Conservation (phyloP, 2,329 filamentous ascomycete species). For the Curvularia sp. region DNA sequence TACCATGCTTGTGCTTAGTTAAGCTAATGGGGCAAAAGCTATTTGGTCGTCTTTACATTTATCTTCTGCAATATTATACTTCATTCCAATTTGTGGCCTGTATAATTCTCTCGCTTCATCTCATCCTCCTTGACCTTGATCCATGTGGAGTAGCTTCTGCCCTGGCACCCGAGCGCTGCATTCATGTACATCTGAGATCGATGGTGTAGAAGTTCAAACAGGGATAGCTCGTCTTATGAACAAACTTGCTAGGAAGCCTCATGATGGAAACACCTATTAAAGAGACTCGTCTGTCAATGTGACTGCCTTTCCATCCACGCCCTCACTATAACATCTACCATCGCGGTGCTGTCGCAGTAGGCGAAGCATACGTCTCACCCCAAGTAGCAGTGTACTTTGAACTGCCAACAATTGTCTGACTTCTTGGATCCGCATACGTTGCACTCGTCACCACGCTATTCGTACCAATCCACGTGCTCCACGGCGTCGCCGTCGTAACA, state of each 20-base stretch:
- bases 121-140: neutral
- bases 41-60: neutral
- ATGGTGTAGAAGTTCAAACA: neutral
- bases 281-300: neutral
- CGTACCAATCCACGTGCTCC: conserved; percentile 41
- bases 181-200: neutral
- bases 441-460: conserved; percentile 34
- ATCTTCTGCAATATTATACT: neutral
- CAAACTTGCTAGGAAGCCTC: neutral
- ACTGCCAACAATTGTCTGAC: conserved; percentile 34
- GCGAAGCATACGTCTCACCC: conserved; percentile 26
- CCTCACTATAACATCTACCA: conserved; percentile 11
- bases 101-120: neutral
- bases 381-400: conserved; percentile 33
- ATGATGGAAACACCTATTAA: neutral
- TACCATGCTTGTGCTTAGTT: neutral
- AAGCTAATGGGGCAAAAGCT: neutral
- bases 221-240: neutral
- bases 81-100: neutral
- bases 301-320: neutral
- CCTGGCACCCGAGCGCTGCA: neutral
- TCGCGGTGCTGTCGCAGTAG: conserved; percentile 16
- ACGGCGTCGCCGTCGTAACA: conserved; percentile 33
- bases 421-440: conserved; percentile 33
- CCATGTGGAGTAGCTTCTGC: neutral